phyloP scores from a whole-genome alignment of 176 grass and related monocot species.

The Zea mays region Zm-B73-REFERENCE-NAM-5.0 NC_050100.1:208742501-208743000 shows the following conservation, averaged over 20 bases:
- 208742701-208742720: conserved; percentile 48
- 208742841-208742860: conserved; percentile 22
- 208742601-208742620: conserved; percentile 29
- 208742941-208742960: conserved; percentile 33
- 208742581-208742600: conserved; percentile 15
- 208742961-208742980: conserved; percentile 28
- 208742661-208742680: conserved; percentile 34
- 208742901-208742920: conserved; percentile 41
- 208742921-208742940: conserved; percentile 17
- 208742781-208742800: background rate
- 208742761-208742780: background rate
- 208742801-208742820: conserved; percentile 17
- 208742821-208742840: background rate
- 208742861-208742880: conserved; percentile 45
- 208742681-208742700: conserved; percentile 47
- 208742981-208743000: background rate
- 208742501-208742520: background rate
- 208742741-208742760: background rate
- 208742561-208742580: conserved; percentile 61
- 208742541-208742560: background rate
- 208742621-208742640: conserved; percentile 17
- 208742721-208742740: conserved; percentile 39
- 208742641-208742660: conserved; percentile 22
- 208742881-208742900: conserved; percentile 57
- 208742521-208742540: background rate